Percentiles rank a stretch among this genome's conserved stretches.
phyloP scores from a whole-genome alignment of 495 filamentous ascomycete genomes.

The Aspergillus haitiensis region DNA sequence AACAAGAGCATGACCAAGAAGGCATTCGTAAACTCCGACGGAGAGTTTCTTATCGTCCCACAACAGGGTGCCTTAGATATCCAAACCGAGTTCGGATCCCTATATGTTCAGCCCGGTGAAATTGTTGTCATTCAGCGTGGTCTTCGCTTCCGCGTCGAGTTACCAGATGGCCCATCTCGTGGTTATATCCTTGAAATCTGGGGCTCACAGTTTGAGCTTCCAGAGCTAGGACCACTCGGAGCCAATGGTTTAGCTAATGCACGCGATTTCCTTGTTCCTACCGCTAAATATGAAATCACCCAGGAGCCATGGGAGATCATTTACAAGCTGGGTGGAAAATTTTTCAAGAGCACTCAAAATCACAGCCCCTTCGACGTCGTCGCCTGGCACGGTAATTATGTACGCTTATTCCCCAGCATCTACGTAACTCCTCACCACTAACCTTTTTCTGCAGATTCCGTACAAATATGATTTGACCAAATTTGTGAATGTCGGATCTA shows the following conservation, averaged over 20 bases:
- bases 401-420: slow-evolving; percentile 14
- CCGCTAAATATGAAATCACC: slow-evolving; percentile 43
- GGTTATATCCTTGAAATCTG: slow-evolving; percentile 54
- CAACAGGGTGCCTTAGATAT: slow-evolving; percentile 51
- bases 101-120: slow-evolving; percentile 51
- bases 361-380: slow-evolving; percentile 55
- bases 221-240: slow-evolving; percentile 52
- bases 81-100: slow-evolving; percentile 50
- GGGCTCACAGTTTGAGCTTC: slow-evolving; percentile 49
- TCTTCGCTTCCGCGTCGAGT: slow-evolving; percentile 46
- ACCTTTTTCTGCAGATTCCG: slow-evolving; percentile 29
- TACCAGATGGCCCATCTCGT: slow-evolving; percentile 48
- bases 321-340: slow-evolving; percentile 53
- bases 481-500: slow-evolving; percentile 52
- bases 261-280: slow-evolving; percentile 49
- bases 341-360: slow-evolving; percentile 49
- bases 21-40: slow-evolving; percentile 52
- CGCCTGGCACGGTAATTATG: slow-evolving; percentile 55
- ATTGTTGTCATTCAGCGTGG: slow-evolving; percentile 50
- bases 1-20: slow-evolving; percentile 49
- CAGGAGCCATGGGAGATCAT: slow-evolving; percentile 47
- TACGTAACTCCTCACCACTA: not conserved
- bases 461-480: slow-evolving; percentile 55
- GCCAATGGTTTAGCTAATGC: slow-evolving; percentile 52
- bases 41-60: slow-evolving; percentile 50